Percentiles rank a stretch among this genome's conserved stretches.
Evolutionary conservation across 352 stramenopile genomes (phyloP).

Genomic region (Phytophthora kernoviae): DNA sequence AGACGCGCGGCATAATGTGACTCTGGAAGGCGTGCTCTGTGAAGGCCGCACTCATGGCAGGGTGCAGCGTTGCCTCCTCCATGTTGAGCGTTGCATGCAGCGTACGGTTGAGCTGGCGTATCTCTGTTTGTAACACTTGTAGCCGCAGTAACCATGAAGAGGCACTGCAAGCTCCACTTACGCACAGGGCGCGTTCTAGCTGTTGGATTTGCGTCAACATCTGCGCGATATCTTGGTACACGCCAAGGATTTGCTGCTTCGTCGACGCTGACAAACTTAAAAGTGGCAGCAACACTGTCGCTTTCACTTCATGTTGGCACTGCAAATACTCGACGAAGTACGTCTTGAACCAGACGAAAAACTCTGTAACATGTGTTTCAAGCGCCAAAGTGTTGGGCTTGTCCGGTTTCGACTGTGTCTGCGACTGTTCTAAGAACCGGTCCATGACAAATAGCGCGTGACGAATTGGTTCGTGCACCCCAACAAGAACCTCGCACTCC

Average conservation of each 20-base stretch:
- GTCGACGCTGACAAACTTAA: conserved; percentile 55
- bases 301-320: conserved; percentile 73
- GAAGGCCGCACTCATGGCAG: conserved; percentile 66
- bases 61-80: conserved; percentile 69
- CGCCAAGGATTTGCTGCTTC: conserved; percentile 65
- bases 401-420: conserved; percentile 39
- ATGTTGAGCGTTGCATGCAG: conserved; percentile 75
- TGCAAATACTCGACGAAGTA: conserved; percentile 80
- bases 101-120: conserved; percentile 71
- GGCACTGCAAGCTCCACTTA: conserved; percentile 43
- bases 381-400: conserved; percentile 35
- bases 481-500: conserved; percentile 73
- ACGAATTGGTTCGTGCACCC: conserved; percentile 79
- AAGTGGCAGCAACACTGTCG: conserved; percentile 58
- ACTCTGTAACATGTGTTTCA: conserved; percentile 56
- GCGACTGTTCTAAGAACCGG: conserved; percentile 71
- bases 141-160: conserved; percentile 65
- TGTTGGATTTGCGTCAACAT: conserved; percentile 64
- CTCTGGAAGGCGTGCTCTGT: conserved; percentile 73
- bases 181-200: conserved; percentile 55
- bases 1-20: conserved; percentile 80
- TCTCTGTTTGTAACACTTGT: conserved; percentile 65
- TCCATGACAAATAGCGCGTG: conserved; percentile 86
- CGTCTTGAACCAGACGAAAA: conserved; percentile 81
- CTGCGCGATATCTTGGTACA: conserved; percentile 70